These are phyloP conservation scores for Tylopilus intermedius DNA, from an alignment of 768 basidiomycete genomes.

Conservation along the genomic window DNA sequence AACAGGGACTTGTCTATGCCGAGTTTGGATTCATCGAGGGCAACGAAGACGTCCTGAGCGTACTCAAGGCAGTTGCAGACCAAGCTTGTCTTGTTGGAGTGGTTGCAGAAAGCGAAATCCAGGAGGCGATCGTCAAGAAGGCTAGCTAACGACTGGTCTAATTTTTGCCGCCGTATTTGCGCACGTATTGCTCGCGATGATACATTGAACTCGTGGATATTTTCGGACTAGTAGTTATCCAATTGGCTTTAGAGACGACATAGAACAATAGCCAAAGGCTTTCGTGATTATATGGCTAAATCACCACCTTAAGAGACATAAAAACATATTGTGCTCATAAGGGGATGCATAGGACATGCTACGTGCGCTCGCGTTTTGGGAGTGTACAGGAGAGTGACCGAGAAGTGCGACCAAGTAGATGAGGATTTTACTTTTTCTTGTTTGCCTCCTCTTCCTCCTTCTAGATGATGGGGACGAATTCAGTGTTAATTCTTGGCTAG, in stretches of 20 bases:
- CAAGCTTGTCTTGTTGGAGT: conserved; percentile 78
- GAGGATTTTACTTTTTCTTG: conserved; percentile 72
- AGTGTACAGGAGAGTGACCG: conserved; percentile 26
- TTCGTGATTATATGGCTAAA: background rate
- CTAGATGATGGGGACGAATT: conserved; percentile 35
- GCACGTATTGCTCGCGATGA: background rate
- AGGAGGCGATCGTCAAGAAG: conserved; percentile 55
- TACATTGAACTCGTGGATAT: background rate
- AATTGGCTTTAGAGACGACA: background rate
- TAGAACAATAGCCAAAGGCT: background rate
- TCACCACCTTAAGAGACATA: background rate
- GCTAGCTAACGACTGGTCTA: conserved; percentile 3
- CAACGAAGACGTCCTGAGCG: conserved; percentile 78
- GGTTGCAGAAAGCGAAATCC: conserved; percentile 75
- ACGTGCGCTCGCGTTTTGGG: conserved; percentile 34
- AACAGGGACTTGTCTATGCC: conserved; percentile 80
- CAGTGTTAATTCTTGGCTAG: conserved; percentile 6
- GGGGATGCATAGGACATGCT: conserved; percentile 23
- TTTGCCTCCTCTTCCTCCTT: conserved; percentile 89
- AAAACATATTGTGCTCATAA: conserved; percentile 18
- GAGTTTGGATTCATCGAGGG: conserved; percentile 89
- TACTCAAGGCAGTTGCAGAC: conserved; percentile 78
- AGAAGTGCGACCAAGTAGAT: conserved; percentile 18
- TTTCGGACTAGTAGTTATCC: conserved; percentile 15
- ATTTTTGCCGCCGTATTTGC: background rate